A percentile compares a stretch with the other conserved stretches of the same genome.
These are phyloP conservation scores for Talaromyces sp. DNA, from an alignment of 2,329 filamentous ascomycete genomes.

Conservation along the genomic window DNA sequence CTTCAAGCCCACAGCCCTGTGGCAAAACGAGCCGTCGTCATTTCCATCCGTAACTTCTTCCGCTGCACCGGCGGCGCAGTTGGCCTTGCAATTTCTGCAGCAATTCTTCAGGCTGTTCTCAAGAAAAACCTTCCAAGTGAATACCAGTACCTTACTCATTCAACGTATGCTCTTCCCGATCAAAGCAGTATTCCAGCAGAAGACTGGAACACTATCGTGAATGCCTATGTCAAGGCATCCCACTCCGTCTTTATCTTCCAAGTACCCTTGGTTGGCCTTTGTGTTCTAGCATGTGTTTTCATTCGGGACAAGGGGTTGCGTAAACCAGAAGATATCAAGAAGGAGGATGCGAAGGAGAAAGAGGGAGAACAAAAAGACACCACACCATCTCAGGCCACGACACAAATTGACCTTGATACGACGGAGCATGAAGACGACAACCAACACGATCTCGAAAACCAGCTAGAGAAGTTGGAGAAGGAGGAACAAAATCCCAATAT, in stretches of 20 bases:
- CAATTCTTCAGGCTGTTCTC: constrained; percentile 44
- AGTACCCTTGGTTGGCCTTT: constrained; percentile 52
- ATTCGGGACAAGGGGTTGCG: constrained; percentile 51
- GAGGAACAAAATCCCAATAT: background rate
- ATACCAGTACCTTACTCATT: constrained; percentile 38
- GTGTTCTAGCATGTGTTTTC: constrained; percentile 50
- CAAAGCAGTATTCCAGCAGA: constrained; percentile 27
- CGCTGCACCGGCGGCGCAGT: constrained; percentile 57
- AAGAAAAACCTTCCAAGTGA: constrained; percentile 39
- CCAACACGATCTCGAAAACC: constrained; percentile 9
- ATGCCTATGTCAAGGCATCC: constrained; percentile 54
- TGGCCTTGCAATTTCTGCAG: constrained; percentile 57
- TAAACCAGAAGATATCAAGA: constrained; percentile 30
- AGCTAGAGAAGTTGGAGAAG: background rate
- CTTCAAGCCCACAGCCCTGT: constrained; percentile 57
- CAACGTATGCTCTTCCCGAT: constrained; percentile 38
- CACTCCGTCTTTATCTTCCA: constrained; percentile 56
- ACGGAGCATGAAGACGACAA: constrained; percentile 7
- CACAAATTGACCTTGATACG: constrained; percentile 11
- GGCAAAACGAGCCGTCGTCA: constrained; percentile 58
- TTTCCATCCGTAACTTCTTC: constrained; percentile 61
- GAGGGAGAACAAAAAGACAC: background rate
- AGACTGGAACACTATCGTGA: constrained; percentile 42
- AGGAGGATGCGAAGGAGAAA: constrained; percentile 14
- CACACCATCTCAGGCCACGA: constrained; percentile 11